Base-by-base conservation (phyloP, 768 basidiomycete genomes). In the Cystobasidium tubakii region DNA sequence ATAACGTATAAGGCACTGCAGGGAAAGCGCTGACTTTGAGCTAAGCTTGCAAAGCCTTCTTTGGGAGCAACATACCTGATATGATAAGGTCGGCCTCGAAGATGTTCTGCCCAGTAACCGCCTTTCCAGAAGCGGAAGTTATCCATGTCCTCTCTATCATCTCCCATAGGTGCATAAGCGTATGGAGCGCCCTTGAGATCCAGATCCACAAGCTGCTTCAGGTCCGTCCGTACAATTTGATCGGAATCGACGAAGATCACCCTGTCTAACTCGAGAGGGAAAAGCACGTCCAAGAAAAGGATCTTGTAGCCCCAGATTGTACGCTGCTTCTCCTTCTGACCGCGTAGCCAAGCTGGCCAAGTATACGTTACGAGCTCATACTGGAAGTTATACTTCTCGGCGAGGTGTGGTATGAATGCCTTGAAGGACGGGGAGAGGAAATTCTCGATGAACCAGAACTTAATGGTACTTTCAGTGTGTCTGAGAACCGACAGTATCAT, bases 251-350 rank as follows among this genome's bases (percentile, higher is more conserved):
- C 95, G 79, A 99, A 98, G 77, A 99, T 94, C 75, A 99, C 95
- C 81, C 96, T 96, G 83, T 97, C 94, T 73, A 99, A 86, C 82
- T 95, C 91, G 89, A 98, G 93, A 1, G 96, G 96, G 86, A 99
- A 99, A 7, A 98, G 86, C 19, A 98, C 94, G 78, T 99, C 96
- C 19, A 99, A 87, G 86, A 99, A 99, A 53, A 99, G 88, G 76
- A 99, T 99, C 83, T 99, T 98, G 85, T 98, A 99, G 0, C 91
- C 95, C 96, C 96, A 98, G 77, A 99, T 99, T 71, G 95, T 89
- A 12, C 96, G 86, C 81, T 99, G 96, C 81, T 99, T 99, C 83
- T 99, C 96, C 73, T 89, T 92, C 80, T 98, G 96, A 17, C 87
- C 87, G n/a, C 92, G 89, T 2, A 99, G 85, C 95, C 95, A 99